These are phyloP conservation scores for Licmophora abbreviata DNA, from an alignment of 108 stramenopile genomes.

Conservation along the genomic window DNA sequence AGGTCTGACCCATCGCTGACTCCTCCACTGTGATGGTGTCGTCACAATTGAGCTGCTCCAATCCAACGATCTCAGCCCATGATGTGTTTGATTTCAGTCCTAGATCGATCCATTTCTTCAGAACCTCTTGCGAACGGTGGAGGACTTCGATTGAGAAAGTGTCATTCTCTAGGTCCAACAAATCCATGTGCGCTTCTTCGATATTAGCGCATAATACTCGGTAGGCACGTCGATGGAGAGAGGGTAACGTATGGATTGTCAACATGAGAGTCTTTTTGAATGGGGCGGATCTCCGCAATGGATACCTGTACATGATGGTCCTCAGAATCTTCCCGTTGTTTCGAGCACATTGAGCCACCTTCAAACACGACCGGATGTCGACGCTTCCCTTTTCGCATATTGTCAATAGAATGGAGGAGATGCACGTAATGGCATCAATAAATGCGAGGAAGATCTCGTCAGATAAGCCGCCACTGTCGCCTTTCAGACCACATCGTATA, in stretches of 20 bases:
- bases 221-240: not conserved
- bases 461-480: not conserved
- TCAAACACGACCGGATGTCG: not conserved
- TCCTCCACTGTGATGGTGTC: not conserved
- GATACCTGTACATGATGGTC: not conserved
- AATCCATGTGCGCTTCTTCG: no score
- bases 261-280: not conserved
- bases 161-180: not conserved
- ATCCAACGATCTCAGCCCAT: not conserved
- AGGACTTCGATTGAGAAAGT: not conserved
- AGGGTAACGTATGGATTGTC: not conserved
- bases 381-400: not conserved
- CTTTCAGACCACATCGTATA: not conserved
- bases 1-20: not conserved
- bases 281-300: not conserved
- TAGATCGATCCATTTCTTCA: not conserved
- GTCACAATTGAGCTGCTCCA: not conserved
- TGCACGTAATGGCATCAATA: not conserved
- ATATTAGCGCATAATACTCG: no score
- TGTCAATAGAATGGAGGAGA: not conserved
- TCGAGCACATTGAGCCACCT: not conserved
- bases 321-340: conserved; percentile 1
- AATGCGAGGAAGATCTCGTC: not conserved
- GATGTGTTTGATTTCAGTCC: not conserved
- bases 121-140: not conserved